Conservation (phyloP, 2,329 filamentous ascomycete genomes). For the Periconia sp. region DNA sequence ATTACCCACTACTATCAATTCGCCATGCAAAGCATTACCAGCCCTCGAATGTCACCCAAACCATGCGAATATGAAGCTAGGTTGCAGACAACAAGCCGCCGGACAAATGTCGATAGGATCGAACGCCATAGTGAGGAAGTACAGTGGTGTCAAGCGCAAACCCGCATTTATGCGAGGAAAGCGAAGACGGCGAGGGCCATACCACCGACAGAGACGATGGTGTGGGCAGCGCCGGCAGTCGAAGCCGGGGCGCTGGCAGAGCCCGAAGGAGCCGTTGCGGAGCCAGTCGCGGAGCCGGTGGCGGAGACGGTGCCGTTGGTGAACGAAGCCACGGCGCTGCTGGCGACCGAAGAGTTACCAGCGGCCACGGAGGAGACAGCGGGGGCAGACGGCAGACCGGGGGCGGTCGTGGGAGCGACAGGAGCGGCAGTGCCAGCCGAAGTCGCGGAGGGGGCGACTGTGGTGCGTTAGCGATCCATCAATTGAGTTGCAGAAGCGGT, state of each 20-base stretch:
- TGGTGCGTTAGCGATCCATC: too few relatives aligned
- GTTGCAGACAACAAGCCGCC: conserved; percentile 1
- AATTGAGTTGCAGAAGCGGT: too few relatives aligned
- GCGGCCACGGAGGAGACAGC: conserved; percentile 14
- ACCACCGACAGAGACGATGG: conserved; percentile 37
- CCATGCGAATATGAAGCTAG: conserved; percentile 8
- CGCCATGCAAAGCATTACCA: conserved; percentile 14
- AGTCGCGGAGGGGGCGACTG: conserved; percentile 11
- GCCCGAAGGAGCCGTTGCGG: conserved; percentile 2
- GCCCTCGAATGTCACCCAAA: conserved; percentile 16
- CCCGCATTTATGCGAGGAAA: conserved; percentile 33
- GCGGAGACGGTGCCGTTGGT: conserved; percentile 6
- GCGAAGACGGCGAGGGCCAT: conserved; percentile 34
- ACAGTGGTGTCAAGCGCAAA: background rate
- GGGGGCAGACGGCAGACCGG: conserved; percentile 15
- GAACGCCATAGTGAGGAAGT: conserved; percentile 8
- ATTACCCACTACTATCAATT: conserved; percentile 5
- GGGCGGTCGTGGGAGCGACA: conserved; percentile 10
- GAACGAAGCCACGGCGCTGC: conserved; percentile 2
- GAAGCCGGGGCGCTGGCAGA: background rate
- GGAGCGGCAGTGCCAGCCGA: conserved; percentile 17
- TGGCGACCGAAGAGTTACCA: conserved; percentile 8
- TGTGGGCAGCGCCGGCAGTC: conserved; percentile 11
- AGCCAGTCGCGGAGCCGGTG: background rate
- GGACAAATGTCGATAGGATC: conserved; percentile 4